Base-by-base conservation (phyloP, 768 basidiomycete species). In the Ramaria rubella region DNA sequence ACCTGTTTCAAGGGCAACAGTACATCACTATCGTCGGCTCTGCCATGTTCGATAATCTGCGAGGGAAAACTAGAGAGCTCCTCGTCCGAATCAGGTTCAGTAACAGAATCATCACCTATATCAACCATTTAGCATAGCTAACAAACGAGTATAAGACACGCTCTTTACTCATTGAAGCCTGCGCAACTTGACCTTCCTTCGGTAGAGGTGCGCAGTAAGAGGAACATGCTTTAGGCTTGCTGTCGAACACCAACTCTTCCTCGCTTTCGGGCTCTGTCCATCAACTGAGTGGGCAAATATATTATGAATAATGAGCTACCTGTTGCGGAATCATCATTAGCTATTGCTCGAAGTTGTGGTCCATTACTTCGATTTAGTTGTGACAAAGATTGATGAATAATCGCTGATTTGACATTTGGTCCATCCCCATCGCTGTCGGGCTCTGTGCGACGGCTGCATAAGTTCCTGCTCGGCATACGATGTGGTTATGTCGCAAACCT, bases 51-150 rank as follows among this genome's bases (percentile, higher is more conserved):
- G 36, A 38, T 38, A n/a, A 23, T 9, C 9, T 34, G 50, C 14
- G 50, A 31, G 3, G 36, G 26, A 5, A 14, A 12, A 52, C 6
- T 49, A 17, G 23, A 51, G 30, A 30, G 60, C 38, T 55, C 68
- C 12, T 59, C 62, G 19, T 73, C 73, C 31, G 74, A 71, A 52
- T 75, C 76, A 4, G 80, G 68, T 61, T 85, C 77, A 15, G 80
- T 78, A 19, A 68, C 74, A 1, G 78, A 77, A 51, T 72, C 73
- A 42, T 42, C 40, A 42, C n/a, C 40, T 42, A 42, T n/a, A 19
- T 36, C 7, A 42, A 42, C 7, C 7, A 42, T 17, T 7, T 42
- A 17, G n/a, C n/a, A n/a, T 21, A 19, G 2, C 14, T 42, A 9
- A 42, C n/a, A 21, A 42, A 19, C 40, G 9, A 12, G 40, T 8